These are phyloP conservation scores for Avena sativa DNA, from an alignment of 176 grass and related monocot genomes.

Conservation along the genomic window DNA sequence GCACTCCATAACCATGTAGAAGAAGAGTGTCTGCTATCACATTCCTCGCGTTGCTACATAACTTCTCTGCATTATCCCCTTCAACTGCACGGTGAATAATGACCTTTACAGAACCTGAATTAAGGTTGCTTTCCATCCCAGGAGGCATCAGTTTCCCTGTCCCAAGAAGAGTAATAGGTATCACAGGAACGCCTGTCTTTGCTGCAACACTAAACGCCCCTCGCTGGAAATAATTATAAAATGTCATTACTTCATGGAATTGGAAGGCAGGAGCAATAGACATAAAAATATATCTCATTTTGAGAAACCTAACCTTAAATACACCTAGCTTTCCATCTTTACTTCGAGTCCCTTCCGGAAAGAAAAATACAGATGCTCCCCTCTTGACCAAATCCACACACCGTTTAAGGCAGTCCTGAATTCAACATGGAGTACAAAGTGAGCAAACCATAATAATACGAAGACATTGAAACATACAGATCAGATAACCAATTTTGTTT, in stretches of 20 bases:
- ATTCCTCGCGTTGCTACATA: conserved; percentile 72
- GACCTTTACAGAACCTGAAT: conserved; percentile 83
- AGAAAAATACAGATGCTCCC: conserved; percentile 94
- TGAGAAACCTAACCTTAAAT: conserved; percentile 77
- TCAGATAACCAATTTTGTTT: background rate
- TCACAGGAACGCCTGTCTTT: conserved; percentile 80
- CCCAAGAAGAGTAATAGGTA: conserved; percentile 89
- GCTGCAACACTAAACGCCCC: conserved; percentile 92
- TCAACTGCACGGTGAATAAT: conserved; percentile 77
- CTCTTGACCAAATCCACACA: conserved; percentile 78
- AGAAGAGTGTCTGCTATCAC: conserved; percentile 73
- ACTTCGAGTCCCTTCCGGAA: conserved; percentile 92
- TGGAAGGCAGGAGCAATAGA: background rate
- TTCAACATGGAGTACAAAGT: conserved; percentile 17
- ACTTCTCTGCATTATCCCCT: conserved; percentile 64
- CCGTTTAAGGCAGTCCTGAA: conserved; percentile 90
- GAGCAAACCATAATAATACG: conserved; percentile 19
- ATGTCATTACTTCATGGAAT: conserved; percentile 11
- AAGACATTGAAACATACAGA: background rate
- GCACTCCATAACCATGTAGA: conserved; percentile 72
- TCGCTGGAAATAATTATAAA: conserved; percentile 57
- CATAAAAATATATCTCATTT: conserved; percentile 13
- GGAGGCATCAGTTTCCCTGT: conserved; percentile 90
- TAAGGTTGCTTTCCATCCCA: conserved; percentile 81
- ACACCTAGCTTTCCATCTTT: conserved; percentile 88